phyloP scores from a whole-genome alignment of 78 protist species.

The Dictyostelium intermedium region DNA sequence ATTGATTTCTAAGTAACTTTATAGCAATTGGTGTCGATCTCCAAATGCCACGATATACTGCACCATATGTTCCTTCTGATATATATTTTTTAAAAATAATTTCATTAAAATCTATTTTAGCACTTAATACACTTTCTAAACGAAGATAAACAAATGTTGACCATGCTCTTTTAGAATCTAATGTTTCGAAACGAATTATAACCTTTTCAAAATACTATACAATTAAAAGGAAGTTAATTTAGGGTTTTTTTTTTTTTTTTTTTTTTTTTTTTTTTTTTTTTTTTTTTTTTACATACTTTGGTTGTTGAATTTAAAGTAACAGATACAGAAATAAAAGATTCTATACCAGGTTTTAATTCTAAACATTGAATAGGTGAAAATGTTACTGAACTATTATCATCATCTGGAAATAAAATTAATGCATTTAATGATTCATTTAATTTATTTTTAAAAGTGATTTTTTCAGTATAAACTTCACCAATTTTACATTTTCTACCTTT shows the following conservation, averaged over 20 bases:
- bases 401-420: neutral
- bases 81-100: neutral
- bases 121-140: conserved; percentile 5
- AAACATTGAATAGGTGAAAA: too few species aligned
- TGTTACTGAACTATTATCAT: neutral
- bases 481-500: neutral
- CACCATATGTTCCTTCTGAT: conserved; percentile 54
- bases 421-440: neutral
- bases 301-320: neutral
- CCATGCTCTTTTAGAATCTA: neutral
- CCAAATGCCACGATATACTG: conserved; percentile 42
- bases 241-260: too few species aligned
- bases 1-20: neutral
- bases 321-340: too few species aligned
- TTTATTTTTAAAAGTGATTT: neutral
- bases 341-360: too few species aligned
- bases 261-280: neutral
- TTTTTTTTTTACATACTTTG: neutral
- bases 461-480: too few species aligned
- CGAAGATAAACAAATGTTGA: conserved; percentile 25
- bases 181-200: neutral
- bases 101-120: conserved; percentile 35
- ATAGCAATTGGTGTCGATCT: conserved; percentile 38
- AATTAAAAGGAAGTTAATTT: neutral
- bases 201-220: neutral